These are phyloP conservation scores for Graphilbum fragrans DNA, from an alignment of 2,329 filamentous ascomycete genomes.

Conservation along the genomic window DNA sequence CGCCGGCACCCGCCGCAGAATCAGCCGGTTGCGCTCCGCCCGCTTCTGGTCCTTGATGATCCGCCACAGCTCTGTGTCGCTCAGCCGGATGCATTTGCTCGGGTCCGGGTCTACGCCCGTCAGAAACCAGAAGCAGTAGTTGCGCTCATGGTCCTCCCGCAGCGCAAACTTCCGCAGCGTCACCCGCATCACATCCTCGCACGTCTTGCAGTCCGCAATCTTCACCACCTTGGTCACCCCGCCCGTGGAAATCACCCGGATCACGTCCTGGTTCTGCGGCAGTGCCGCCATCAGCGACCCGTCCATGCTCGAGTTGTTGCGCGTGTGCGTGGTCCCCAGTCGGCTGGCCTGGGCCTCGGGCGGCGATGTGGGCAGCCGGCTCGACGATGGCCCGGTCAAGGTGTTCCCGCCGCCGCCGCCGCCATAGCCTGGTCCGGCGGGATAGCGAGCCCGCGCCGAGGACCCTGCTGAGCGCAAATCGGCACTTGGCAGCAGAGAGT, in stretches of 20 bases:
- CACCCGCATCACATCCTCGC: constrained; percentile 84
- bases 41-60: constrained; percentile 80
- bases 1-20: constrained; percentile 82
- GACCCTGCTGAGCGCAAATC: constrained; percentile 12
- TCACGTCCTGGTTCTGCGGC: constrained; percentile 76
- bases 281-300: constrained; percentile 75
- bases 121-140: constrained; percentile 94
- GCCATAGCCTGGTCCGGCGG: constrained; percentile 21
- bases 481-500: constrained; percentile 50
- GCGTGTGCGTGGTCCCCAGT: constrained; percentile 55
- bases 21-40: constrained; percentile 80
- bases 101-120: constrained; percentile 76
- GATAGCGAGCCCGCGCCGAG: constrained; percentile 43
- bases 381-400: too few species aligned
- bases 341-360: constrained; percentile 48
- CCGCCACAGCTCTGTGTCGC: constrained; percentile 78
- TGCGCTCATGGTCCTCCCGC: constrained; percentile 81
- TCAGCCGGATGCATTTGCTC: constrained; percentile 66
- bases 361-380: constrained; percentile 28
- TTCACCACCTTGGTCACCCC: constrained; percentile 90
- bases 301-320: constrained; percentile 75
- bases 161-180: constrained; percentile 81
- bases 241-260: constrained; percentile 84
- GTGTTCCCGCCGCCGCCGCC: too few species aligned
- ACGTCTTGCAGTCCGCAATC: constrained; percentile 80